Evolutionary conservation across 2,329 filamentous ascomycete genomes (phyloP), one percentile per base, ranked within the genome.

Genomic region (Sporothrix humicola): DNA sequence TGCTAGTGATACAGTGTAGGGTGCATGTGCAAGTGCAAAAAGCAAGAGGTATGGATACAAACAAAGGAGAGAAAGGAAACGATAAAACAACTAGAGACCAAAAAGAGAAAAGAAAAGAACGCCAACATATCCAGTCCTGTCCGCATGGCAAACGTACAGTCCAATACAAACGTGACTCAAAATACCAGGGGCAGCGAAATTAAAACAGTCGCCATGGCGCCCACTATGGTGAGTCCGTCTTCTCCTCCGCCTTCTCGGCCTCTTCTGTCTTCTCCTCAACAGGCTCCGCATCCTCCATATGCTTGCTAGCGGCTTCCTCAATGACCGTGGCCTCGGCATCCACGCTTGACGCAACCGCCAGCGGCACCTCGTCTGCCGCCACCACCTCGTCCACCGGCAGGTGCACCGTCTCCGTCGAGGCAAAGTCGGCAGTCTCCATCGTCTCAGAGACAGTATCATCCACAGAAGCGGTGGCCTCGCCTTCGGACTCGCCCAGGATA

Each of bases 401-500:
- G 23, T 77, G 74, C 56, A 73, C 74, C 23, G 73, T 31, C 50
- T 72, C 65, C 2, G 61, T 66, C 1, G 42, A 46, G 13, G 46
- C 69, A 13, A 44, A 50, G 3, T 79, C 76, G 52, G 76, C 75
- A 0, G 78, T 75, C 72, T 80, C 78, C 0, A 74, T 74, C 4
- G 74, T 72, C 48, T 77, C 76, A 4, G 1, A 5, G 4, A 54
- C 59, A 26, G 54, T 23, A 12, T 61, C 68, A 26, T 73, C 71
- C 17, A 63, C 56, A 7, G 70, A 15, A 2, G 76, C 52, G 31
- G 31, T 37, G 31, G 31, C 31, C 31, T 37, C 31, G 17, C 56
- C 72, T 5, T 61, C 77, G 0, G 76, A 76, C 48, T 80, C 79
- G 8, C 75, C 78, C 46, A 77, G 69, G 2, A 79, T 72, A 10